These are phyloP conservation scores for Phycomyces blakesleeanus DNA, from an alignment of 192 early-diverging fungal genomes.

Conservation along the genomic window DNA sequence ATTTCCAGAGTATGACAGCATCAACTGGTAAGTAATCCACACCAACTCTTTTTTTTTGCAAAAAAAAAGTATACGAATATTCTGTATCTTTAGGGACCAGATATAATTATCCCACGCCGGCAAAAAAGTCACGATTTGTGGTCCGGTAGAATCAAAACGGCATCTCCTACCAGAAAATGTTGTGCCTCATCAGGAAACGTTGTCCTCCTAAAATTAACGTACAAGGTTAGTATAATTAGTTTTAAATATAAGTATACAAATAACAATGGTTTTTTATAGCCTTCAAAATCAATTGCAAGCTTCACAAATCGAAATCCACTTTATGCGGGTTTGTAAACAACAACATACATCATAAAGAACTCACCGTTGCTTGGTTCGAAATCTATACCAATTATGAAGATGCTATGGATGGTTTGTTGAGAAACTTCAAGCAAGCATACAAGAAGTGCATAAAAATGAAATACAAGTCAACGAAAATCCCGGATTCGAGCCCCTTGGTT, in stretches of 20 bases:
- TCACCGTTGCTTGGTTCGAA: not conserved
- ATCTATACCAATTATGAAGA: not conserved
- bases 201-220: too few relatives aligned
- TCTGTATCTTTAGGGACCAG: too few relatives aligned
- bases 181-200: too few relatives aligned
- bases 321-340: not conserved
- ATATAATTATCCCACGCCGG: too few relatives aligned
- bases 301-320: not conserved
- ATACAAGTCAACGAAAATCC: slow-evolving; percentile 6
- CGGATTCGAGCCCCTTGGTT: too few relatives aligned
- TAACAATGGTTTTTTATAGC: not conserved
- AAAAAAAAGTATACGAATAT: too few relatives aligned
- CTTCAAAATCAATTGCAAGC: not conserved
- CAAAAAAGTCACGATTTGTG: too few relatives aligned
- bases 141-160: too few relatives aligned
- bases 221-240: not conserved
- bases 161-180: too few relatives aligned
- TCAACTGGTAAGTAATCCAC: too few relatives aligned
- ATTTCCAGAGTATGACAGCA: too few relatives aligned
- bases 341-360: not conserved
- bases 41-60: too few relatives aligned
- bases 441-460: not conserved
- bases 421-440: not conserved
- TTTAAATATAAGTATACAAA: not conserved
- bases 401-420: not conserved